Conservation (phyloP, 2,329 filamentous ascomycete genomes). For the Venturia carpophila region DNA sequence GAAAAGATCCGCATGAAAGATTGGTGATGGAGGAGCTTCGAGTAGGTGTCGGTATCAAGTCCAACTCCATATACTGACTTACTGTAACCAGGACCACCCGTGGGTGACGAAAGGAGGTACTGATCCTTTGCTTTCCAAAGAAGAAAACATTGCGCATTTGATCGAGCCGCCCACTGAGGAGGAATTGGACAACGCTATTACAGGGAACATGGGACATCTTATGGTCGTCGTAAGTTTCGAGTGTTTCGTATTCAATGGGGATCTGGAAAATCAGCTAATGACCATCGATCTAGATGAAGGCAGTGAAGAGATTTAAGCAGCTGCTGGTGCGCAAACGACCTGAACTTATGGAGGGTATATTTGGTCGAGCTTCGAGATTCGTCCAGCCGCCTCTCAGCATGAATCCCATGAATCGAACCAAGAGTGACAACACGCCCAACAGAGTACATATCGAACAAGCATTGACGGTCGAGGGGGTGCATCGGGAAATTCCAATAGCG, state of each 20-base stretch:
- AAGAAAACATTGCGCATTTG: slow-evolving; percentile 77
- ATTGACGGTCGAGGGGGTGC: slow-evolving; percentile 47
- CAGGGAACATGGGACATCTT: slow-evolving; percentile 77
- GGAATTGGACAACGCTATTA: slow-evolving; percentile 86
- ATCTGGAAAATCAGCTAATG: background rate
- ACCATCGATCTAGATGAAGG: slow-evolving; percentile 60
- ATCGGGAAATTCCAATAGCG: slow-evolving; percentile 38
- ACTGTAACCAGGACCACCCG: slow-evolving; percentile 60
- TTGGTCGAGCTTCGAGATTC: slow-evolving; percentile 51
- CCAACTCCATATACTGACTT: slow-evolving; percentile 18
- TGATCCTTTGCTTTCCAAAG: slow-evolving; percentile 69
- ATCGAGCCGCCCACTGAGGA: slow-evolving; percentile 80
- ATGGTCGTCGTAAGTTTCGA: slow-evolving; percentile 61
- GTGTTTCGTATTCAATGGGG: background rate
- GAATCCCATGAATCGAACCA: slow-evolving; percentile 37
- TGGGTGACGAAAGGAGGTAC: slow-evolving; percentile 81
- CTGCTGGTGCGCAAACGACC: slow-evolving; percentile 54
- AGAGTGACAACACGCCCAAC: slow-evolving; percentile 46
- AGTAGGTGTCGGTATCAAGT: slow-evolving; percentile 47
- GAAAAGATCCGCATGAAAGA: slow-evolving; percentile 76
- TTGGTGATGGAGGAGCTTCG: slow-evolving; percentile 77
- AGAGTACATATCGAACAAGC: slow-evolving; percentile 42
- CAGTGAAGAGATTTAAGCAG: slow-evolving; percentile 79
- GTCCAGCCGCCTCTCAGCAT: slow-evolving; percentile 51
- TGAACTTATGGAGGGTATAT: slow-evolving; percentile 49